Evolutionary conservation across 1,284 basidiomycete genomes (phyloP).

Genomic region (Vanrija pseudolonga): DNA sequence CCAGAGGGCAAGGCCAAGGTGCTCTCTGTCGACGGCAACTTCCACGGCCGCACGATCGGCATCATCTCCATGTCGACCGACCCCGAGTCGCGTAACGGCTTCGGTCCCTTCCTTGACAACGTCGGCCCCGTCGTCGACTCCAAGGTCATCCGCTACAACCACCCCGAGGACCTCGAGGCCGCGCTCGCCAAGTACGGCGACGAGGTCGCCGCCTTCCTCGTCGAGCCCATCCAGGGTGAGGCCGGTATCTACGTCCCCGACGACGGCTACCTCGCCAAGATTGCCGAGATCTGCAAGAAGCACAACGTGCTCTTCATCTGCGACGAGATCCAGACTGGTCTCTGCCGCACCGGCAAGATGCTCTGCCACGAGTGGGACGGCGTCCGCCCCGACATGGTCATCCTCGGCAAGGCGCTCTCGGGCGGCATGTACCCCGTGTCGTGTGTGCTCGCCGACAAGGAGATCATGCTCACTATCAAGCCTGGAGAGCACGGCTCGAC

Average conservation of each 20-base stretch:
- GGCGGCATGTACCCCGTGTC: constrained; percentile 97
- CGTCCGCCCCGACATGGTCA: constrained; percentile 85
- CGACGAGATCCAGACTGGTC: constrained; percentile 92
- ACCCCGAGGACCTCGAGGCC: constrained; percentile 73
- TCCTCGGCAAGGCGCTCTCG: constrained; percentile 92
- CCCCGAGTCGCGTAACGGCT: constrained; percentile 78
- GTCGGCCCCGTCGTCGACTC: constrained; percentile 68
- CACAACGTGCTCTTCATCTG: constrained; percentile 94
- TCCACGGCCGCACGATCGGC: constrained; percentile 91
- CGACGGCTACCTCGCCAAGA: constrained; percentile 76
- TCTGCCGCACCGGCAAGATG: constrained; percentile 50
- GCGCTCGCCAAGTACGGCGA: constrained; percentile 79
- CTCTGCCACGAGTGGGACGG: constrained; percentile 83
- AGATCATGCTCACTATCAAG: constrained; percentile 89
- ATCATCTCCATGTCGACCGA: constrained; percentile 95
- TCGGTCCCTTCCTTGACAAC: constrained; percentile 83
- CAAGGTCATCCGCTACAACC: constrained; percentile 70
- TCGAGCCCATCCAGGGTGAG: constrained; percentile 98
- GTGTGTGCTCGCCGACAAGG: constrained; percentile 81
- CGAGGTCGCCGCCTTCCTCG: constrained; percentile 85
- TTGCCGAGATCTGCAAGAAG: constrained; percentile 81
- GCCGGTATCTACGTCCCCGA: constrained; percentile 92
- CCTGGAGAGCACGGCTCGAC: constrained; percentile 99
- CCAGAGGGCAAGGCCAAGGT: constrained; percentile 79
- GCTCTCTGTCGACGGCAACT: constrained; percentile 85